Conservation (phyloP, 441 rosid species). For the Erodium texanum region DNA sequence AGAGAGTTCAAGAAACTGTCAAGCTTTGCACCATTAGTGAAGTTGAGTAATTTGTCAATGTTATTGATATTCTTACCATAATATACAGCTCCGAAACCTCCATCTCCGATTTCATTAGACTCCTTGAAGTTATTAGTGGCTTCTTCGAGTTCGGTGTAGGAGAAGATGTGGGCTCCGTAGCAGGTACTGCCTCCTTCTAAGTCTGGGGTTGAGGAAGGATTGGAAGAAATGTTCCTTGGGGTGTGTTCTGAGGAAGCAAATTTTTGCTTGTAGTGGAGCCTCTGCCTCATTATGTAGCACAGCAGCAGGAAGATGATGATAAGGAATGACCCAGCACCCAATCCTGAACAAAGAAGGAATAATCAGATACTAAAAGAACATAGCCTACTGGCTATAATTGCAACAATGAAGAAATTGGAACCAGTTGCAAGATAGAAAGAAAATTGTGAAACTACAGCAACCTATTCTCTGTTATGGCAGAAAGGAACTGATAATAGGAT, state of each 20-base stretch:
- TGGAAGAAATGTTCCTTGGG: constrained; percentile 24
- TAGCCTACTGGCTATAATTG: background rate
- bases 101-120: constrained; percentile 47
- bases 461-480: background rate
- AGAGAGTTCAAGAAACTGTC: too few species aligned
- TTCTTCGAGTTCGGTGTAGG: constrained; percentile 47
- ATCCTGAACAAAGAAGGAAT: constrained; percentile 10
- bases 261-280: constrained; percentile 16
- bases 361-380: background rate
- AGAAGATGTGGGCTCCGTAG: constrained; percentile 48
- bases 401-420: background rate
- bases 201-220: constrained; percentile 32
- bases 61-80: too few species aligned
- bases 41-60: too few species aligned
- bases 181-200: constrained; percentile 25
- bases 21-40: too few species aligned
- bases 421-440: background rate
- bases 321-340: constrained; percentile 31
- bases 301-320: constrained; percentile 17
- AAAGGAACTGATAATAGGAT: too few species aligned
- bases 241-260: constrained; percentile 22
- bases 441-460: background rate
- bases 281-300: constrained; percentile 13
- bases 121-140: constrained; percentile 49
- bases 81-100: constrained; percentile 76